These are phyloP conservation scores for Penicillium brevicompactum DNA, from an alignment of 2,329 filamentous ascomycete species.

Conservation along the genomic window DNA sequence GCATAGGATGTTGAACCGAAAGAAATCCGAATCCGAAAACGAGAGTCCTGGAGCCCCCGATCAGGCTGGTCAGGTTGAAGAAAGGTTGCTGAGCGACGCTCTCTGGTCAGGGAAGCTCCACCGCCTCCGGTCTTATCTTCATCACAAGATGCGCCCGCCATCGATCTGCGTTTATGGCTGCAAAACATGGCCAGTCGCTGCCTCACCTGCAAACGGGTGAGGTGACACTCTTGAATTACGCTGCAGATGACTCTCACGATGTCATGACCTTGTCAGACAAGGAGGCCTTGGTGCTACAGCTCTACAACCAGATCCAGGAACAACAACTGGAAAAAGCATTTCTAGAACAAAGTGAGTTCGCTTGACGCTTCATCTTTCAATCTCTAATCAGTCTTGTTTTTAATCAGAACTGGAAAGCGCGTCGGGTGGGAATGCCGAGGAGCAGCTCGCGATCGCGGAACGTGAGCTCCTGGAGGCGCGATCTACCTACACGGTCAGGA, in stretches of 20 bases:
- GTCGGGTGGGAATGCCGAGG: slow-evolving; percentile 55
- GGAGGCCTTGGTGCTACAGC: slow-evolving; percentile 66
- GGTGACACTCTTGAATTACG: slow-evolving; percentile 42
- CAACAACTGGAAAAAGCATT: slow-evolving; percentile 73
- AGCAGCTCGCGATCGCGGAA: slow-evolving; percentile 58
- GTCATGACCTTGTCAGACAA: slow-evolving; percentile 63
- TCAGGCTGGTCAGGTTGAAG: slow-evolving; percentile 4
- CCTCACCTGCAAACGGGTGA: slow-evolving; percentile 38
- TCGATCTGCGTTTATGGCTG: slow-evolving; percentile 39
- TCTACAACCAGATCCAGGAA: slow-evolving; percentile 72
- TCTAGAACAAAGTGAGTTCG: slow-evolving; percentile 49
- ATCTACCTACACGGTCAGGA: slow-evolving; percentile 69
- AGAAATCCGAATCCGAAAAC: background rate
- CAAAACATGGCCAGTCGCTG: slow-evolving; percentile 29
- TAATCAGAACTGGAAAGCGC: slow-evolving; percentile 36
- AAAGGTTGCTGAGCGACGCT: slow-evolving; percentile 3
- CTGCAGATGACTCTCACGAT: slow-evolving; percentile 48
- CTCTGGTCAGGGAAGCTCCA: slow-evolving; percentile 16
- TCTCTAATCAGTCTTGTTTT: background rate
- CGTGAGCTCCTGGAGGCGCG: slow-evolving; percentile 69
- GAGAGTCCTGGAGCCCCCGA: slow-evolving; percentile 19
- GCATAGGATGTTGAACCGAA: slow-evolving; percentile 10
- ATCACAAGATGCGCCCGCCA: slow-evolving; percentile 32
- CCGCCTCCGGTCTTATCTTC: slow-evolving; percentile 21
- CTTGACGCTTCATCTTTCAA: slow-evolving; percentile 1